Conservation (phyloP, 2,329 filamentous ascomycete species). For the Coniosporium tulheliwenetii region DNA sequence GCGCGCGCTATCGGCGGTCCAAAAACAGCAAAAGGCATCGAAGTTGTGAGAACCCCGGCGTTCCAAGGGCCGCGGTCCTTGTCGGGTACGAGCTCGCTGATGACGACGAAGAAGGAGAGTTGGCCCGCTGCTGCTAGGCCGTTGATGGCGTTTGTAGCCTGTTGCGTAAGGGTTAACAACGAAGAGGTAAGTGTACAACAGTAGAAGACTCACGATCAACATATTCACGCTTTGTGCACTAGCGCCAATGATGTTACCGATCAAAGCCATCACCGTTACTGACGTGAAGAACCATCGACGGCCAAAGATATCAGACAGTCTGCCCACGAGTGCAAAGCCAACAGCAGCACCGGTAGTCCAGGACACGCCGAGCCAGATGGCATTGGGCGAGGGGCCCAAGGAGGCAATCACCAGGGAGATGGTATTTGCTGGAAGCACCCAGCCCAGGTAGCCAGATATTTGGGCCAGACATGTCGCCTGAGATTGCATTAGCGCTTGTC, state of each 20-base stretch:
- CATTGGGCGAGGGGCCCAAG: conserved; percentile 17
- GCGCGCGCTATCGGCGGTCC: conserved; percentile 13
- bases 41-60: too few relatives aligned
- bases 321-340: conserved; percentile 20
- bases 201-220: conserved; percentile 6
- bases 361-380: conserved; percentile 15
- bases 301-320: conserved; percentile 23
- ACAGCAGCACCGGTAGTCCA: conserved; percentile 13
- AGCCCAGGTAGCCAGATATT: too few relatives aligned
- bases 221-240: conserved; percentile 10
- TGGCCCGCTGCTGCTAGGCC: conserved; percentile 22
- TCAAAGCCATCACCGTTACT: conserved; percentile 15
- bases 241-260: conserved; percentile 19
- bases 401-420: too few relatives aligned
- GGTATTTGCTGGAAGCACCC: too few relatives aligned
- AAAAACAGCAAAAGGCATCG: too few relatives aligned
- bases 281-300: conserved; percentile 19
- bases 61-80: too few relatives aligned
- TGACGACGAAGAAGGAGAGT: conserved; percentile 20
- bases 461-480: too few relatives aligned
- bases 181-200: too few relatives aligned
- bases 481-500: too few relatives aligned
- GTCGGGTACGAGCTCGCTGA: conserved; percentile 20
- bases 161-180: too few relatives aligned
- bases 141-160: conserved; percentile 15